Conservation (phyloP, 805 yeast species). For the Suhomyces xylopsoci region DNA sequence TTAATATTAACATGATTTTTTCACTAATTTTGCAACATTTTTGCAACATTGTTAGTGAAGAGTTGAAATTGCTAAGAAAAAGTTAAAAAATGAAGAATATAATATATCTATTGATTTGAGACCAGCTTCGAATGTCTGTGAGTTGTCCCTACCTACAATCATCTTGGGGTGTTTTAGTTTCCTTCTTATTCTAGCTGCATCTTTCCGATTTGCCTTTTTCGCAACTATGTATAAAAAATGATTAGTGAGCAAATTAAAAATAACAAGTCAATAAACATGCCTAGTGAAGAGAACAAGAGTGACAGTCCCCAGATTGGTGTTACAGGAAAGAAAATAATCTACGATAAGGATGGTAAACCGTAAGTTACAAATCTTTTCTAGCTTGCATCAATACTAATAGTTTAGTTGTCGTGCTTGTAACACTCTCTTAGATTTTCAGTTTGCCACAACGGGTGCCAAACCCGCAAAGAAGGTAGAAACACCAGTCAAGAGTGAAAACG, state of each 20-base stretch:
- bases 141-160: neutral
- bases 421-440: constrained; percentile 72
- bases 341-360: constrained; percentile 94
- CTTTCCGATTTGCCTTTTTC: neutral
- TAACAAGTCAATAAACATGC: neutral
- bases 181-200: neutral
- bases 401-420: constrained; percentile 84
- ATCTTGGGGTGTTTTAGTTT: neutral
- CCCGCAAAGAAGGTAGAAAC: constrained; percentile 4
- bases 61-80: too few relatives aligned
- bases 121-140: neutral
- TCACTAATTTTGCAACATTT: neutral
- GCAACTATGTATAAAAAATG: neutral
- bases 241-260: neutral
- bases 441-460: constrained; percentile 39
- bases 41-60: neutral
- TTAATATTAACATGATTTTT: neutral
- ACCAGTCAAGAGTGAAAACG: constrained; percentile 4
- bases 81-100: too few relatives aligned
- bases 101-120: too few relatives aligned
- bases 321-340: constrained; percentile 64
- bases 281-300: neutral
- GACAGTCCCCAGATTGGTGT: constrained; percentile 48
- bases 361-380: constrained; percentile 40
- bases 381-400: neutral